Evolutionary conservation across 805 yeast genomes (phyloP).

Genomic region (Yarrowia sp.): DNA sequence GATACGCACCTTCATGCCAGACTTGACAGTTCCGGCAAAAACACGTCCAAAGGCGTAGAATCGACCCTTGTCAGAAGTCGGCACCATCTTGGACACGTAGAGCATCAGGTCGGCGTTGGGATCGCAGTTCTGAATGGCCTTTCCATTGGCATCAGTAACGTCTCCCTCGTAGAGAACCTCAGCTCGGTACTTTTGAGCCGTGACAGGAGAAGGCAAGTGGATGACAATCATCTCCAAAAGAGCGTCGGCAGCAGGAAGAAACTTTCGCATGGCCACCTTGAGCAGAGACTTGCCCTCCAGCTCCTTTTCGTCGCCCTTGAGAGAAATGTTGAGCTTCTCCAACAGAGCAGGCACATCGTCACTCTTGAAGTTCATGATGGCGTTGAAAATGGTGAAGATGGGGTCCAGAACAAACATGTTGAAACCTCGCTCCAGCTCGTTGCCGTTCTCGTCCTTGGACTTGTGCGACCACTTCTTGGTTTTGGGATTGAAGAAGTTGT

Average conservation of each 20-base stretch:
- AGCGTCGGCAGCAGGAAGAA: constrained; percentile 99
- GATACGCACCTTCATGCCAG: constrained; percentile 98
- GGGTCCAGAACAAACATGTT: constrained; percentile 99
- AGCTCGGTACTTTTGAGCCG: constrained; percentile 99
- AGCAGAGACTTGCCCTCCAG: constrained; percentile 97
- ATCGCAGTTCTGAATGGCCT: constrained; percentile 96
- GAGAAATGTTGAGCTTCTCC: constrained; percentile 87
- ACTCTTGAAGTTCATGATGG: constrained; percentile 99
- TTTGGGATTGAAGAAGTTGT: constrained; percentile 99
- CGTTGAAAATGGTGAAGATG: constrained; percentile 92
- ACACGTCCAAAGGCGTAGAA: constrained; percentile 99
- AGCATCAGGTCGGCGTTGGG: constrained; percentile 97
- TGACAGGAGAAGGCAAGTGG: constrained; percentile 98
- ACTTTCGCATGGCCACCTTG: constrained; percentile 98
- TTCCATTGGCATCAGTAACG: constrained; percentile 69
- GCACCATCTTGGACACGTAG: constrained; percentile 99
- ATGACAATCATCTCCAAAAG: constrained; percentile 96
- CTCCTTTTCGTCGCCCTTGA: constrained; percentile 96
- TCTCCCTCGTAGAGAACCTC: constrained; percentile 99
- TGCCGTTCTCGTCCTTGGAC: constrained; percentile 92
- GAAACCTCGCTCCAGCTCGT: constrained; percentile 97
- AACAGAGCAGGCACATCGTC: constrained; percentile 89
- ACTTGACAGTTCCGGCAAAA: constrained; percentile 97
- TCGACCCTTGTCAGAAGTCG: constrained; percentile 99
- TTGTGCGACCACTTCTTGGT: constrained; percentile 99